These are phyloP conservation scores for Diaporthe helianthi DNA, from an alignment of 2,329 filamentous ascomycete genomes.

Conservation along the genomic window DNA sequence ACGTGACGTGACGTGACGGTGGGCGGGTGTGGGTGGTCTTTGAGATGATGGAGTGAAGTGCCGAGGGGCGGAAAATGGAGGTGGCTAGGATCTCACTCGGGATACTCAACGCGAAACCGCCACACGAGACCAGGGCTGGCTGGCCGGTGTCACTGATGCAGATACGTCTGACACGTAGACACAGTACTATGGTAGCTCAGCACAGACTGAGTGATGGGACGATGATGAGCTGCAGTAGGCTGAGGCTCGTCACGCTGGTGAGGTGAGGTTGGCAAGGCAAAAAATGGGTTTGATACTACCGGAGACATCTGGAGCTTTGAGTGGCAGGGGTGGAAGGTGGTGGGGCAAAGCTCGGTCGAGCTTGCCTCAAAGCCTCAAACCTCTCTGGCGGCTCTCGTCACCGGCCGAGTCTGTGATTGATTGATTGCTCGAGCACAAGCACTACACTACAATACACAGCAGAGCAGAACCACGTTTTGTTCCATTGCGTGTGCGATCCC, in stretches of 20 bases:
- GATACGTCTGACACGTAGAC: background rate
- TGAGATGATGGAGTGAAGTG: background rate
- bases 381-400: background rate
- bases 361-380: background rate
- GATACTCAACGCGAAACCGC: slow-evolving; percentile 11
- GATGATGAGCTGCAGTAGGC: slow-evolving; percentile 24
- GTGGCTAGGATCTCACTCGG: slow-evolving; percentile 3
- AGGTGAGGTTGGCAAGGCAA: background rate
- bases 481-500: slow-evolving; percentile 2
- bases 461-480: background rate
- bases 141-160: slow-evolving; percentile 4
- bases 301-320: too few species aligned
- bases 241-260: slow-evolving; percentile 8
- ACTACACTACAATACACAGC: background rate
- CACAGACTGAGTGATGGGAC: background rate
- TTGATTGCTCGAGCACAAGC: background rate
- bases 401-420: too few species aligned
- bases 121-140: slow-evolving; percentile 6
- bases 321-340: background rate
- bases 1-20: background rate
- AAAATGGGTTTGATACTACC: slow-evolving; percentile 13
- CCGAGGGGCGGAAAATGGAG: background rate
- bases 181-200: background rate
- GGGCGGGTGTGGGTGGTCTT: too few species aligned
- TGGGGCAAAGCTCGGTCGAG: background rate